Base-by-base conservation (phyloP, 768 basidiomycete genomes). In the Lyophyllum shimeji region DNA sequence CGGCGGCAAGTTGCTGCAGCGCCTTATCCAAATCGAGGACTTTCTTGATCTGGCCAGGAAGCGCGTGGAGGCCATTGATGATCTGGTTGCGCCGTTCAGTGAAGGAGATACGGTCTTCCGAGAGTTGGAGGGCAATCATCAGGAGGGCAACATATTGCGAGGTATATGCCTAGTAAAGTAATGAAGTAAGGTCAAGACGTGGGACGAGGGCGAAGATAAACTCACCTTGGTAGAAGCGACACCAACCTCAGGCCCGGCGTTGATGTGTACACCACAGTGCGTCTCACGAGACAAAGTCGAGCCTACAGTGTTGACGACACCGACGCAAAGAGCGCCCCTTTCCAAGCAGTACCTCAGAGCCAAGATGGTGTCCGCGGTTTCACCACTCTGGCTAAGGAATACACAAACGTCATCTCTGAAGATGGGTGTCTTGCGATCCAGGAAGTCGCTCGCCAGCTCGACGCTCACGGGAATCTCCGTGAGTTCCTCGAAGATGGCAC, bases 211-310 rank as follows among this genome's bases (percentile, higher is more conserved):
- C n/a, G 13, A 20, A 46, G 43, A 50, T 46, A 37, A 7, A 67
- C 75, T 51, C 43, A 87, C 89, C 85, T 99, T 99, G 57, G 97
- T 98, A 17, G 95, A 98, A 5, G 97, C 97, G 56, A 99, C 97
- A 81, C 97, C 96, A 61, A 99, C 95, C 79, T 98, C 95, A 52
- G 95, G 95, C 18, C 95, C 95, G 65, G 95, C 97, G 68, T 99
- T 99, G 79, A 99, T 98, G 77, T 98, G 97, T 50, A 99, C 88
- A 89, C 97, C 97, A 60, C 95, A 97, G 77, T 99, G 97, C 2
- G 95, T 95, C 76, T 98, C 95, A 67, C 96, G 91, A 42, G 96
- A 98, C 64, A 98, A 84, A 3, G 96, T 98, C 21, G 95, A 97
- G 47, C 97, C 97, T 65, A 99, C 97, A 33, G 94, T 95, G 79